phyloP scores from a whole-genome alignment of 2,329 filamentous ascomycete genomes.

The Phaeomoniella chlamydospora region DNA sequence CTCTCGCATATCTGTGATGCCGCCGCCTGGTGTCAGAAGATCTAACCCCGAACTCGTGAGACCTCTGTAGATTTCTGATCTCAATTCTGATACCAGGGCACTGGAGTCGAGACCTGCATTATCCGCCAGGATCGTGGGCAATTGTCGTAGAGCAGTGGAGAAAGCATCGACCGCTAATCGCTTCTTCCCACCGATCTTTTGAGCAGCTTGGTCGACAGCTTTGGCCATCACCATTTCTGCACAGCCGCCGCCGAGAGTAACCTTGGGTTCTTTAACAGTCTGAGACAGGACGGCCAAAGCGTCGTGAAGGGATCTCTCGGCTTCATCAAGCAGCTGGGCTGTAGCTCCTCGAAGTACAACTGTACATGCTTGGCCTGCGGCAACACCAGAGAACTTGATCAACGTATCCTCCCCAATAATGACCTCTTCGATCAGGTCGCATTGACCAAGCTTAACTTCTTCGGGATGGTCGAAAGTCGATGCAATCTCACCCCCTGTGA shows the following conservation, averaged over 20 bases:
- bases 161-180: slow-evolving; percentile 87
- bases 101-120: slow-evolving; percentile 94
- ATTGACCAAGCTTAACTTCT: slow-evolving; percentile 88
- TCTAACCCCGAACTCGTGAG: slow-evolving; percentile 87
- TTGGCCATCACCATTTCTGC: slow-evolving; percentile 99
- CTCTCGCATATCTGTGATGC: slow-evolving; percentile 90
- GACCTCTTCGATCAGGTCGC: slow-evolving; percentile 91
- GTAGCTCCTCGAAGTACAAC: slow-evolving; percentile 93
- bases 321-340: slow-evolving; percentile 91
- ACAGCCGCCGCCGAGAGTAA: slow-evolving; percentile 87
- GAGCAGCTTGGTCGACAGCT: slow-evolving; percentile 84
- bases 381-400: slow-evolving; percentile 94
- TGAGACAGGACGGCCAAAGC: slow-evolving; percentile 92
- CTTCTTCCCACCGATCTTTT: slow-evolving; percentile 92
- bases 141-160: slow-evolving; percentile 73
- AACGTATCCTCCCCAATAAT: slow-evolving; percentile 97
- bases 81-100: slow-evolving; percentile 78
- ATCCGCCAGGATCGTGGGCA: slow-evolving; percentile 93
- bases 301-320: slow-evolving; percentile 90
- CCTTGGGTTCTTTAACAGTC: slow-evolving; percentile 86
- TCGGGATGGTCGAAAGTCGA: slow-evolving; percentile 98
- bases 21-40: slow-evolving; percentile 74
- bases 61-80: slow-evolving; percentile 89
- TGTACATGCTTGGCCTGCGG: slow-evolving; percentile 86
- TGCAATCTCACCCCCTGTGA: slow-evolving; percentile 93